Evolutionary conservation across 106 monocot genomes (phyloP), one percentile per base, ranked within the genome.

Genomic region (Gastrodia elata): DNA sequence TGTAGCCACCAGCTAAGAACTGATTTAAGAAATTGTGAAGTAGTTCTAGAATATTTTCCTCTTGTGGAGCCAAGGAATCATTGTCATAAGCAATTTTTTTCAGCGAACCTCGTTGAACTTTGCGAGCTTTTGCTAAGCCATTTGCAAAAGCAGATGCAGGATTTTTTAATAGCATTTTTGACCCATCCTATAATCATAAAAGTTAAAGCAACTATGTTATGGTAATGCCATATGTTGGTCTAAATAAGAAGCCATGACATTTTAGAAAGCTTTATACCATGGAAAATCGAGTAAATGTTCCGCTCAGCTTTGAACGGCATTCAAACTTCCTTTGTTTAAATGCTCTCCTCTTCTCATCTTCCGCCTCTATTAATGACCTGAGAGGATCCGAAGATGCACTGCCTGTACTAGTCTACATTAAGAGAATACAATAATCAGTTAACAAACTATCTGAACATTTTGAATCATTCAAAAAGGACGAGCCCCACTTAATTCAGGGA

Each of bases 31-130:
- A 93, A 71, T 79, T 78, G 72, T 73, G 59, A 36, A 93, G 74
- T 79, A 81, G 41, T 28, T 85, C 81, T 44, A 82, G 38, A 65
- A 83, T 80, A 59, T 78, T 84, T 32, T 86, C 76, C 68, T 86
- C 90, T 70, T 82, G 76, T 40, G 72, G 55, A 40, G 77, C 48
- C 27, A 83, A 68, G 57, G 28, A 77, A 26, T 72, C 83, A 56
- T 79, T 73, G 41, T 98, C 97, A 84, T 83, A 93, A 35, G 83
- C 93, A 75, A 86, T 85, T 78, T 80, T 93, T 83, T 98, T 93
- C 71, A 87, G 13, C 24, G 86, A 90, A 48, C 97, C 97, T 52
- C 90, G 80, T 82, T 79, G 84, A 68, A 83, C 76, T 37, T 87
- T 82, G 8, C 81, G 88, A 59, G 73, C 68, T 83, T 93, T 88